Base-by-base conservation (phyloP, 345 rosid species). In the Euphorbia peplus region DNA sequence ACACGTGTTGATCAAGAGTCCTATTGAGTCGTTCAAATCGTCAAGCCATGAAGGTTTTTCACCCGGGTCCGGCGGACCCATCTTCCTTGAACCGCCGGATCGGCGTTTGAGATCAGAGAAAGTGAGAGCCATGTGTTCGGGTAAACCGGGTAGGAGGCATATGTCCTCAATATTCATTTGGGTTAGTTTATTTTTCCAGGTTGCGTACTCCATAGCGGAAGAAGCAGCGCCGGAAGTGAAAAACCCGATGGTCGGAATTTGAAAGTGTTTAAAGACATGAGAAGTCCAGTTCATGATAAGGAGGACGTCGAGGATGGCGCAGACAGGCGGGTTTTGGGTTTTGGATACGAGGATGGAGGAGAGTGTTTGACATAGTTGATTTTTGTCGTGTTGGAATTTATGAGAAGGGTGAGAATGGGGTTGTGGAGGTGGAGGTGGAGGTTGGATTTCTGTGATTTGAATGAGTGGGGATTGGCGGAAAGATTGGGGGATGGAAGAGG, bases 161-260 rank as follows among this genome's bases (percentile, higher is more conserved):
- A 70, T 7, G 56, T 68, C 72, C 3, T 63, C 75, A 2, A 58
- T 66, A 39, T 25, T 39, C 64, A 26, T 12, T 32, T 3, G 61
- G 63, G 3, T 52, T 19, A 35, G 72, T 35, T 50, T 19, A 35
- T 69, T 35, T 50, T 69, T 73, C 75, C 73, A 80, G 0, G 75
- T 53, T 14, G 73, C 83, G 5, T 59, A 58, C 68, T 73, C 80
- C 78, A 76, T 68, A 12, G 80, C 76, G 1, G 78, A 75, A 2
- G 80, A 77, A 54, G 67, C 73, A 0, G 83, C 83, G 4, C 78
- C 73, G 6, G 79, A 79, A 3, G 77, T 69, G 83, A 75, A 75
- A 13, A 76, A 60, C 7, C 70, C 78, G 19, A 73, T 48, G 0
- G 70, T 53, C 0, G 80, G 80, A 15, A 76, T 63, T 14, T 60